These are phyloP conservation scores for Teratosphaeria nubilosa DNA, from an alignment of 2,329 filamentous ascomycete genomes.

Conservation along the genomic window DNA sequence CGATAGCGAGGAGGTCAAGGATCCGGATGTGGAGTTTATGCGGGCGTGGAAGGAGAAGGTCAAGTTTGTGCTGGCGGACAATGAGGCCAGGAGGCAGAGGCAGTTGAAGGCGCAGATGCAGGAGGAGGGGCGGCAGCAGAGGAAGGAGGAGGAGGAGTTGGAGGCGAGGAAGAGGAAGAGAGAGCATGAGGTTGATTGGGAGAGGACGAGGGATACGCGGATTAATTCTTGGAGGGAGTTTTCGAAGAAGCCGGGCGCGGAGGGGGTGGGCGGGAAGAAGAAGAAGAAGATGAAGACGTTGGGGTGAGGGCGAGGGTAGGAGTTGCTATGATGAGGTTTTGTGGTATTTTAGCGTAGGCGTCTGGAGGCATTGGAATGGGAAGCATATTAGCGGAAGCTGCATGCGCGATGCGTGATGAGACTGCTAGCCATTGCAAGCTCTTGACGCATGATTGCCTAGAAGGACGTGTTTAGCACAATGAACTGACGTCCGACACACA, in stretches of 20 bases:
- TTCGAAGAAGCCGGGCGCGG: constrained; percentile 30
- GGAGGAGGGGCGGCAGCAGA: constrained; percentile 85
- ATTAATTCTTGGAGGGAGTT: constrained; percentile 94
- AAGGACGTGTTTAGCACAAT: too few relatives aligned
- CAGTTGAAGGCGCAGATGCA: constrained; percentile 92
- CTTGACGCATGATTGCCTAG: not conserved
- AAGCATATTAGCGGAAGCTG: not conserved
- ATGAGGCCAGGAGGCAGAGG: constrained; percentile 71
- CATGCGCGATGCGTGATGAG: not conserved
- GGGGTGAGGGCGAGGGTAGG: constrained; percentile 27
- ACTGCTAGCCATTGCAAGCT: too few relatives aligned
- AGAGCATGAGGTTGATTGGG: constrained; percentile 91
- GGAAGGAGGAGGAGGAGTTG: constrained; percentile 73
- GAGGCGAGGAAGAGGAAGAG: constrained; percentile 54
- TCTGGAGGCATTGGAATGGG: not conserved
- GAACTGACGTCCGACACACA: too few relatives aligned
- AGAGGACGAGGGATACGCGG: constrained; percentile 78
- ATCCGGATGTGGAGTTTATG: constrained; percentile 63
- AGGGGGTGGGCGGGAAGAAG: constrained; percentile 28
- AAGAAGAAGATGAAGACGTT: constrained; percentile 46
- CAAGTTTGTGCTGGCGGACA: constrained; percentile 81
- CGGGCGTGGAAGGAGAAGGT: constrained; percentile 84
- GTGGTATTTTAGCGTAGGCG: not conserved
- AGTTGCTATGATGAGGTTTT: not conserved
- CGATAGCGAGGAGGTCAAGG: constrained; percentile 74